These are phyloP conservation scores for Podaxis carcinomalis DNA, from an alignment of 768 basidiomycete species.

Conservation along the genomic window DNA sequence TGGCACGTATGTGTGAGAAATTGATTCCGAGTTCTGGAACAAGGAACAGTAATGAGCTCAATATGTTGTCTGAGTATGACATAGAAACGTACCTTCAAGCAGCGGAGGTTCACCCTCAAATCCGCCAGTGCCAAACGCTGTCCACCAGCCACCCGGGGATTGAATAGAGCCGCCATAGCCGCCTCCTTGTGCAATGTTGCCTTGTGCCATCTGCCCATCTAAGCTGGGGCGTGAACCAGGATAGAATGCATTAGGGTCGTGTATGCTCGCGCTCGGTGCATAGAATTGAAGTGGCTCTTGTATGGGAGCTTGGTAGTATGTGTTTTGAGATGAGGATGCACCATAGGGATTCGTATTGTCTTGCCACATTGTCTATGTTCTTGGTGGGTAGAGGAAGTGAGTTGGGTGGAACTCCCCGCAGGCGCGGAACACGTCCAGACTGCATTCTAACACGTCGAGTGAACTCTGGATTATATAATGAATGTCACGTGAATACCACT, in stretches of 20 bases:
- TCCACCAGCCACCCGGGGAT: slow-evolving; percentile 81
- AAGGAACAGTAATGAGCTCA: not conserved
- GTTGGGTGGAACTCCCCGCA: not conserved
- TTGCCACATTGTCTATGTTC: slow-evolving; percentile 61
- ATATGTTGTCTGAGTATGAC: not conserved
- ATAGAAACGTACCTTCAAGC: slow-evolving; percentile 69
- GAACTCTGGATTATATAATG: slow-evolving; percentile 9
- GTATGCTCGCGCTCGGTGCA: slow-evolving; percentile 41
- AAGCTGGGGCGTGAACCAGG: slow-evolving; percentile 71
- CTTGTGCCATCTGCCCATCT: slow-evolving; percentile 61
- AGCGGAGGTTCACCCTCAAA: slow-evolving; percentile 95
- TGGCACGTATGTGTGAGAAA: slow-evolving; percentile 91
- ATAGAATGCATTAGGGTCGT: slow-evolving; percentile 54
- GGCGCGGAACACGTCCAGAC: slow-evolving; percentile 12
- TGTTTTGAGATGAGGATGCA: slow-evolving; percentile 55
- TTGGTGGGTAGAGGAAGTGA: not conserved
- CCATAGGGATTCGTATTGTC: slow-evolving; percentile 56
- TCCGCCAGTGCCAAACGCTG: slow-evolving; percentile 92
- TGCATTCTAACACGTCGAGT: slow-evolving; percentile 11
- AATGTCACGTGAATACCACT: slow-evolving; percentile 27
- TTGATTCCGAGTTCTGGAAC: slow-evolving; percentile 91
- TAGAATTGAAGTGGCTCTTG: slow-evolving; percentile 77
- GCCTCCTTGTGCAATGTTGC: slow-evolving; percentile 9
- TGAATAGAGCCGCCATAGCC: slow-evolving; percentile 50
- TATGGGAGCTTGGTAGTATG: slow-evolving; percentile 52